A percentile compares a stretch with the other conserved stretches of the same genome.
These are phyloP conservation scores for Chaetomium sp. DNA, from an alignment of 2,329 filamentous ascomycete genomes.

Conservation along the genomic window DNA sequence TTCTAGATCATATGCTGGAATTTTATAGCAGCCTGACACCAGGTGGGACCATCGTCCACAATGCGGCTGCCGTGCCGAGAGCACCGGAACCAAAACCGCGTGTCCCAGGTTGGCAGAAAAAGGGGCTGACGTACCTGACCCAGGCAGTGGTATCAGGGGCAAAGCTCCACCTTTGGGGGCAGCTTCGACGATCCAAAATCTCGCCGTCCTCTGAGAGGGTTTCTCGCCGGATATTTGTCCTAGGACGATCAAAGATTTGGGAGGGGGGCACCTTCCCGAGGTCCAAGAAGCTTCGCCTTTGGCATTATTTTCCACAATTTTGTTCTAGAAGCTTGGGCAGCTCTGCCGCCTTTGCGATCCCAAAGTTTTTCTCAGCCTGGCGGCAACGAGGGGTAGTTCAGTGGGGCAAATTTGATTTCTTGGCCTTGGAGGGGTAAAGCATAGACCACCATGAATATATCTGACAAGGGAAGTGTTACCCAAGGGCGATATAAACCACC, in stretches of 20 bases:
- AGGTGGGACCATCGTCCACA: not conserved
- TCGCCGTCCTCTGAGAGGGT: not conserved
- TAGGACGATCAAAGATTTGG: not conserved
- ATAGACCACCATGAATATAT: conserved; percentile 12
- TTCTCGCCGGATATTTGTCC: not conserved
- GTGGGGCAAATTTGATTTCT: conserved; percentile 19
- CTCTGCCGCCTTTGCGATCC: too few species aligned
- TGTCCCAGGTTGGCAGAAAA: conserved; percentile 1
- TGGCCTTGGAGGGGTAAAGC: conserved; percentile 22
- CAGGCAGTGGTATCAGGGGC: conserved; percentile 8
- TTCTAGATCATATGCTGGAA: conserved; percentile 13
- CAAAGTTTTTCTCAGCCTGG: conserved; percentile 7
- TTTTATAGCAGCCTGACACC: conserved; percentile 12
- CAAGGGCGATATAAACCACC: too few species aligned
- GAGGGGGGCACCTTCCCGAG: too few species aligned
- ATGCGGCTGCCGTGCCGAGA: not conserved
- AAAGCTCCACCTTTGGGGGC: conserved; percentile 6
- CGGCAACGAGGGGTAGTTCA: conserved; percentile 20
- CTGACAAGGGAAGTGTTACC: too few species aligned
- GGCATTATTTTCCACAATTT: too few species aligned
- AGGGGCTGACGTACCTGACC: conserved; percentile 2
- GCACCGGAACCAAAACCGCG: not conserved
- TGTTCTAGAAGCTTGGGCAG: too few species aligned
- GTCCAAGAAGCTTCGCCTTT: too few species aligned
- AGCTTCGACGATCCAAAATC: conserved; percentile 12